phyloP scores from a whole-genome alignment of 768 basidiomycete species.

The Tricholoma sp. region DNA sequence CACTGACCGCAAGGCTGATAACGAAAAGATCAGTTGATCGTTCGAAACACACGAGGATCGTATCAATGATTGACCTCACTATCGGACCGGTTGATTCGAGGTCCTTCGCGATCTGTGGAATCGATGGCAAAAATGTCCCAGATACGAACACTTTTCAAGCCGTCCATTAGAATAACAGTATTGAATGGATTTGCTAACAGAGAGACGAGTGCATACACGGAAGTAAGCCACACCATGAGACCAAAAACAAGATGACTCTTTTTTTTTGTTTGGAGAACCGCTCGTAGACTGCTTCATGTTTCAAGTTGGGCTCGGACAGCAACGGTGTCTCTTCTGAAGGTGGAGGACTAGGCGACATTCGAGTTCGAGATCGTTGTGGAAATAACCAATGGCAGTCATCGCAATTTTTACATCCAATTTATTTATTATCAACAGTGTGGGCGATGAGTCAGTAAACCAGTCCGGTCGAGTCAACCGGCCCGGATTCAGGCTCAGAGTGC shows the following conservation, averaged over 20 bases:
- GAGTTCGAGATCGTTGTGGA: neutral
- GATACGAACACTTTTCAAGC: conserved; percentile 55
- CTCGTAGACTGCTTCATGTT: conserved; percentile 41
- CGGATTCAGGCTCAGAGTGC: no score
- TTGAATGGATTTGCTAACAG: no score
- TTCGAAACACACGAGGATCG: neutral
- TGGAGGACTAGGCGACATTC: neutral
- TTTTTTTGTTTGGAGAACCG: conserved; percentile 54
- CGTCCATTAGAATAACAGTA: neutral
- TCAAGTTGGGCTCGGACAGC: conserved; percentile 12
- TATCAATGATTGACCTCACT: conserved; percentile 42
- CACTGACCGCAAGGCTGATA: conserved; percentile 30
- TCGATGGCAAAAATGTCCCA: conserved; percentile 67
- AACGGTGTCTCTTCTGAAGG: conserved; percentile 30
- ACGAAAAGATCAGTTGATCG: neutral
- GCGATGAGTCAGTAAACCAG: no score
- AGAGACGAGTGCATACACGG: conserved; percentile 37
- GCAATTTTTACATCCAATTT: neutral
- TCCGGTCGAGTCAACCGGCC: no score
- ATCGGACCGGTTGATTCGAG: conserved; percentile 49
- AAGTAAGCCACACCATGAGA: conserved; percentile 57
- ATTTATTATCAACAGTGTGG: no score
- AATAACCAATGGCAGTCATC: neutral
- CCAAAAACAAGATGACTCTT: conserved; percentile 47
- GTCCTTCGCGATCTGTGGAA: conserved; percentile 68